Conservation (phyloP, 352 stramenopile genomes). For the Blastocystis sp. region DNA sequence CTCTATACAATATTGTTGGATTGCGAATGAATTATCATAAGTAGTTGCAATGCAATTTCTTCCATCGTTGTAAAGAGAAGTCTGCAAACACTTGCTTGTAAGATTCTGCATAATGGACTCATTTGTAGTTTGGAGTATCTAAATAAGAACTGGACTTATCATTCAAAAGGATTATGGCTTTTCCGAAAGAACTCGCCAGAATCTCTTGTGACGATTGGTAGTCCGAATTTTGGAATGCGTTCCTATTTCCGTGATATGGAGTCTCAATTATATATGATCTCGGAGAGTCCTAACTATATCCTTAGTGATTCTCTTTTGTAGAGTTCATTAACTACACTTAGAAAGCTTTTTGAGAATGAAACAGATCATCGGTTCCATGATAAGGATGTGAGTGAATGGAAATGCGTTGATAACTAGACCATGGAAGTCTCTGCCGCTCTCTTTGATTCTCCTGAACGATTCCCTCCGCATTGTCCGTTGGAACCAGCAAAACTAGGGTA, state of each 20-base stretch:
- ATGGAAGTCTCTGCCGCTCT: conserved; percentile 26
- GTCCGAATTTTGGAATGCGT: conserved; percentile 50
- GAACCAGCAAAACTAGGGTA: not conserved
- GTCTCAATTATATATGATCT: conserved; percentile 55
- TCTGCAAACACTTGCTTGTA: not conserved
- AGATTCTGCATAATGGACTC: not conserved
- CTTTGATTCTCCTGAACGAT: not conserved
- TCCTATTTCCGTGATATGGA: conserved; percentile 51
- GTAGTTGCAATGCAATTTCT: conserved; percentile 30
- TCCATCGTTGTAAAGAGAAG: not conserved
- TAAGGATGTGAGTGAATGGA: not conserved
- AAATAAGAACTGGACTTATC: conserved; percentile 48
- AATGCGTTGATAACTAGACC: not conserved
- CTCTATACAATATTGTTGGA: conserved; percentile 42
- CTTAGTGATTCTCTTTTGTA: not conserved
- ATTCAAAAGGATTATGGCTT: conserved; percentile 33
- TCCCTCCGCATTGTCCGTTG: conserved; percentile 18
- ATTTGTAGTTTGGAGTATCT: conserved; percentile 30
- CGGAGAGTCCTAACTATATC: conserved; percentile 55
- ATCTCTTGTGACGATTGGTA: conserved; percentile 18
- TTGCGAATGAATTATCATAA: not conserved
- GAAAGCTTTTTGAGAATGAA: conserved; percentile 1
- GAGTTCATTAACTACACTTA: not conserved
- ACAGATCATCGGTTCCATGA: not conserved
- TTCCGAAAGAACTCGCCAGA: not conserved